phyloP scores from a whole-genome alignment of 1,139 yeast species.

The Kluyveromyces marxianus region DNA sequence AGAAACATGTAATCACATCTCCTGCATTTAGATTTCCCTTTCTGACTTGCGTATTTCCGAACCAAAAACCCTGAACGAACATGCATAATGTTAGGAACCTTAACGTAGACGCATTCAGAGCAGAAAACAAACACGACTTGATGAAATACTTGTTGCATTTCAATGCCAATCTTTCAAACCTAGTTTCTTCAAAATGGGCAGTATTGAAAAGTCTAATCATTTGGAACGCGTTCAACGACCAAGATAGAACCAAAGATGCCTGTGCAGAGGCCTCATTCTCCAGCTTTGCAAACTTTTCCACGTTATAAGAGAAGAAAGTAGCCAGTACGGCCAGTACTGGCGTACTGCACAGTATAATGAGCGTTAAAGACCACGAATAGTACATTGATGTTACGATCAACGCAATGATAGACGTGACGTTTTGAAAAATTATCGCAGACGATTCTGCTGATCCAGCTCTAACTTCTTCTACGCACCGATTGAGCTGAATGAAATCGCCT shows the following conservation, averaged over 20 bases:
- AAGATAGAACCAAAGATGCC: constrained; percentile 58
- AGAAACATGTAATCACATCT: constrained; percentile 72
- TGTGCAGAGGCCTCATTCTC: constrained; percentile 52
- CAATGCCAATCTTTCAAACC: constrained; percentile 36
- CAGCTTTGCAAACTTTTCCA: constrained; percentile 41
- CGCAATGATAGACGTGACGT: constrained; percentile 45
- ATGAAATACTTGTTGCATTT: constrained; percentile 44
- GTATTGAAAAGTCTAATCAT: constrained; percentile 60
- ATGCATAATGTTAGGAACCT: constrained; percentile 55
- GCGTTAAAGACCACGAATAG: constrained; percentile 78
- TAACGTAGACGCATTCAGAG: constrained; percentile 52
- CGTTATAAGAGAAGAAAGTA: constrained; percentile 42
- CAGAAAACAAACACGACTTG: constrained; percentile 41
- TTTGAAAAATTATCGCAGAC: constrained; percentile 49
- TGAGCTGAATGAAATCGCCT: constrained; percentile 59
- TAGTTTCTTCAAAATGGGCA: constrained; percentile 42
- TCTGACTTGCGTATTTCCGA: constrained; percentile 62
- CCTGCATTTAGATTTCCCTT: constrained; percentile 45
- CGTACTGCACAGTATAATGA: constrained; percentile 61
- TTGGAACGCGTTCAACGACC: constrained; percentile 57
- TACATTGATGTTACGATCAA: constrained; percentile 61
- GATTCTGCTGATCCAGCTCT: constrained; percentile 65
- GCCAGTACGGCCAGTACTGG: constrained; percentile 58
- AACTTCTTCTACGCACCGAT: constrained; percentile 73
- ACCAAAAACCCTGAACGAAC: constrained; percentile 92